A percentile compares a stretch with the other conserved stretches of the same genome.
phyloP scores from a whole-genome alignment of 805 yeast species.

The Ogataea allantospora region DNA sequence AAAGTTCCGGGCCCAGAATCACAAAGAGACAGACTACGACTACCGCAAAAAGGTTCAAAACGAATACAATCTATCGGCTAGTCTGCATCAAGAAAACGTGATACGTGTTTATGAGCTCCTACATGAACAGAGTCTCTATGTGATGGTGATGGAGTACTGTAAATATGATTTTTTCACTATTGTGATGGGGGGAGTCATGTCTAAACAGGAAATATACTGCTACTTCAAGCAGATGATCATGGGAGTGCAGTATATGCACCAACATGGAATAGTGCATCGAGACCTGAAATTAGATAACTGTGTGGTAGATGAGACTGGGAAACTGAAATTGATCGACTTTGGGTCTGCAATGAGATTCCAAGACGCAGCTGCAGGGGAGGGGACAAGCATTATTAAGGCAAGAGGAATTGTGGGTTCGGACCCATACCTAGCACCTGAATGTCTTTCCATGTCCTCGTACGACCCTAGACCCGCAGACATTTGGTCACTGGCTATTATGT shows the following conservation, averaged over 20 bases:
- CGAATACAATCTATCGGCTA: constrained; percentile 80
- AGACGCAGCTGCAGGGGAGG: constrained; percentile 33
- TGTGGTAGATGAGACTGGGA: constrained; percentile 72
- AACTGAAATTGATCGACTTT: constrained; percentile 85
- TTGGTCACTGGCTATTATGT: constrained; percentile 93
- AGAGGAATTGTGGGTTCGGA: constrained; percentile 93
- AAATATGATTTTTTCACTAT: constrained; percentile 89
- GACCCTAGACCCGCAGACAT: constrained; percentile 88
- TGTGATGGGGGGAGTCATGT: constrained; percentile 86
- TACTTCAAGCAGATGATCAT: constrained; percentile 76
- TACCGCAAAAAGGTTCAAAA: constrained; percentile 76
- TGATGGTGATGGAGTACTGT: constrained; percentile 90
- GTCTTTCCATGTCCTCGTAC: constrained; percentile 53
- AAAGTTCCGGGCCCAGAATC: constrained; percentile 68
- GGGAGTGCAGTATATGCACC: constrained; percentile 77
- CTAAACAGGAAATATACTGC: constrained; percentile 66
- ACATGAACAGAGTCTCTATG: constrained; percentile 59
- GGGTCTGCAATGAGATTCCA: constrained; percentile 84
- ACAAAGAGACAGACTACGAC: constrained; percentile 61
- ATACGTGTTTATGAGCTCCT: constrained; percentile 79
- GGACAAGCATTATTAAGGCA: constrained; percentile 52
- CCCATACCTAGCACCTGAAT: constrained; percentile 94
- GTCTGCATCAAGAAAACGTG: constrained; percentile 73
- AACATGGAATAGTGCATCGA: constrained; percentile 85
- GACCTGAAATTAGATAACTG: constrained; percentile 93